phyloP scores from a whole-genome alignment of 208 protist species.

The Angomonas ambiguus region DNA sequence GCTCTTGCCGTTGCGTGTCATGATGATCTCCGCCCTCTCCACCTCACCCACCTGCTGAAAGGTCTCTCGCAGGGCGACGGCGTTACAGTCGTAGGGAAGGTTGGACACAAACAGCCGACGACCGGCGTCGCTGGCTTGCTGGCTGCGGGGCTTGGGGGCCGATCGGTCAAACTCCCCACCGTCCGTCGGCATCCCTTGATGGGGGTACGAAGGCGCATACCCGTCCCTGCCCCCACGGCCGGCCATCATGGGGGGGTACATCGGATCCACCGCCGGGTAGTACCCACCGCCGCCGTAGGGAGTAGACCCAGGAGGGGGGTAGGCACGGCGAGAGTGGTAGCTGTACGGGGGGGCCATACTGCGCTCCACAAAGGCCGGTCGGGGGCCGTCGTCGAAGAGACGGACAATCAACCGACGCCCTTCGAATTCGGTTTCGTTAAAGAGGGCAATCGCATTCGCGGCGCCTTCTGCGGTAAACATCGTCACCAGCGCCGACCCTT shows the following conservation, averaged over 20 bases:
- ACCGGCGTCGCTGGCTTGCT: constrained; percentile 54
- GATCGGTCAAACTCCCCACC: constrained; percentile 25
- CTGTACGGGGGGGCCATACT: constrained; percentile 66
- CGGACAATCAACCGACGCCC: constrained; percentile 85
- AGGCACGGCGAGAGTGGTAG: constrained; percentile 16
- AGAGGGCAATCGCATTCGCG: constrained; percentile 61
- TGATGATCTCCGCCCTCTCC: constrained; percentile 72
- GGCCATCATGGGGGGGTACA: background rate
- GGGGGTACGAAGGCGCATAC: constrained; percentile 38
- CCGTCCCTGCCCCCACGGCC: background rate
- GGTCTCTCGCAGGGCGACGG: constrained; percentile 59
- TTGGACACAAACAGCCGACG: constrained; percentile 80
- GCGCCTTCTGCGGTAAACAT: constrained; percentile 72
- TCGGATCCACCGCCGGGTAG: background rate
- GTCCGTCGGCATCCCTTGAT: background rate
- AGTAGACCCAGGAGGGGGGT: background rate
- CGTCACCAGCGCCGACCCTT: constrained; percentile 81
- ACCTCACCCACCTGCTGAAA: constrained; percentile 79
- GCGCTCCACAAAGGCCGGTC: constrained; percentile 68
- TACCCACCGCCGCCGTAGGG: constrained; percentile 15
- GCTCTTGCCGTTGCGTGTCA: constrained; percentile 66
- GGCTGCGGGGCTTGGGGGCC: constrained; percentile 70
- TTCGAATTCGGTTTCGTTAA: constrained; percentile 87
- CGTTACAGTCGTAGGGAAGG: constrained; percentile 79
- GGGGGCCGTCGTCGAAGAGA: constrained; percentile 75